Conservation (phyloP, 345 rosid species). For the Cardamine resedifolia region DNA sequence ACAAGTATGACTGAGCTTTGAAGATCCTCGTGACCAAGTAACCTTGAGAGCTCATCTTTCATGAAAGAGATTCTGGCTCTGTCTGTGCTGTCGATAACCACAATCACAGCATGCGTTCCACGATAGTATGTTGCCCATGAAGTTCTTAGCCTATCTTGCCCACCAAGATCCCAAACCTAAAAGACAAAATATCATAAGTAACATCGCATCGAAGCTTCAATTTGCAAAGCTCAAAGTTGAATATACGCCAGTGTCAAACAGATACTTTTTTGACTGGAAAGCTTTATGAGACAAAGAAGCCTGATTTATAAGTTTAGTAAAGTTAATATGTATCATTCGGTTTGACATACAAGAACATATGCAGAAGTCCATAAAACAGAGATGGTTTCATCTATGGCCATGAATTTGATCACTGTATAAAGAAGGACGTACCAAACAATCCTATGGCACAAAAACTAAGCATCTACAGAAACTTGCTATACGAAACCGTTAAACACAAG, state of each 20-base stretch:
- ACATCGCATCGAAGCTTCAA: not conserved
- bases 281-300: not conserved
- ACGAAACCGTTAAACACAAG: not conserved
- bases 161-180: conserved; percentile 98
- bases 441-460: not conserved
- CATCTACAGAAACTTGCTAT: not conserved
- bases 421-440: not conserved
- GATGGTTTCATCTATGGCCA: not conserved
- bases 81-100: conserved; percentile 93
- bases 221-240: not conserved
- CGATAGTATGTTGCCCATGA: conserved; percentile 97
- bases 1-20: conserved; percentile 76
- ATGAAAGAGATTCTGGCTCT: conserved; percentile 78
- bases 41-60: conserved; percentile 79
- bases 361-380: not conserved
- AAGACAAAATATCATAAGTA: conserved; percentile 11
- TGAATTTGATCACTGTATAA: not conserved
- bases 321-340: not conserved
- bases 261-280: not conserved
- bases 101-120: conserved; percentile 88
- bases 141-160: conserved; percentile 89
- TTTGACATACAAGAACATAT: not conserved
- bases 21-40: conserved; percentile 81
- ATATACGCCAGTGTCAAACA: not conserved
- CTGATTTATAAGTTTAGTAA: not conserved